Evolutionary conservation across 208 protist species (phyloP), one percentile per base, ranked within the genome.

Genomic region (Novymonas esmeraldas): DNA sequence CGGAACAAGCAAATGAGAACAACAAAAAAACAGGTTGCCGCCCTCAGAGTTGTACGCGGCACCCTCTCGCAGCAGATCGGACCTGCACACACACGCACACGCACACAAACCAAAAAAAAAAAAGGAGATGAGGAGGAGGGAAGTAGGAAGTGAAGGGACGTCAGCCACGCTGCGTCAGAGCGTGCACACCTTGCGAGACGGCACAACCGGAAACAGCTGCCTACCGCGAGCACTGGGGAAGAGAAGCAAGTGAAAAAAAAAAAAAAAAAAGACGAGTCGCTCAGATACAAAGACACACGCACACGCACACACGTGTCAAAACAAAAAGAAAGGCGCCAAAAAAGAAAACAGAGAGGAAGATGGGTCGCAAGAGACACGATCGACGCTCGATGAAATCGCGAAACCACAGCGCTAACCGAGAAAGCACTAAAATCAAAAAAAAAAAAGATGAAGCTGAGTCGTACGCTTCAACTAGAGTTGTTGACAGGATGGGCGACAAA

Each of bases 41-140:
- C n/a, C n/a, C n/a, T n/a, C n/a, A n/a, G n/a, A n/a, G n/a, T n/a
- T n/a, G n/a, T n/a, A n/a, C n/a, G n/a, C n/a, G n/a, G n/a, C n/a
- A n/a, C n/a, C n/a, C n/a, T n/a, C n/a, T n/a, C n/a, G n/a, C n/a
- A n/a, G n/a, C n/a, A n/a, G n/a, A n/a, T n/a, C n/a, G n/a, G n/a
- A n/a, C n/a, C n/a, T n/a, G n/a, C n/a, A n/a, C n/a, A n/a, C n/a
- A n/a, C n/a, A n/a, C n/a, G n/a, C n/a, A n/a, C n/a, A n/a, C n/a
- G n/a, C n/a, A n/a, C n/a, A n/a, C n/a, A n/a, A n/a, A n/a, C n/a
- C 39, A 51, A 49, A 59, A 65, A 44, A 33, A 61, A 49, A 49
- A 45, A 14, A 45, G 11, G 36, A 41, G 36, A 14, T 41, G 36
- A 11, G 36, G 11, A 11, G 11, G 36, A 52, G 24, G 10, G 33